Evolutionary conservation across 441 rosid genomes (phyloP), one percentile per base, ranked within the genome.

Genomic region (Pelargonium citronellum): DNA sequence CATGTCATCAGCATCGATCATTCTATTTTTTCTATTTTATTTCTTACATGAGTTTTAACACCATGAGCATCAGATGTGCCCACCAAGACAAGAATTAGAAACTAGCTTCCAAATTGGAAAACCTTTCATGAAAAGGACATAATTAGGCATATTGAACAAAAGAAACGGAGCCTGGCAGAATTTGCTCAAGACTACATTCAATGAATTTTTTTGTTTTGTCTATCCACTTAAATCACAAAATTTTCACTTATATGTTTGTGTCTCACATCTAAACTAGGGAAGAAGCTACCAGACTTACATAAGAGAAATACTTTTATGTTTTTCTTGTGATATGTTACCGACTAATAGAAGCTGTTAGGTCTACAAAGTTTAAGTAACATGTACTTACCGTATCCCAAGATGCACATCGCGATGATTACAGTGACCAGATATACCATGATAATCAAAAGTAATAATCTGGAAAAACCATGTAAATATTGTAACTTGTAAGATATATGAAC

Each of bases 391-490:
- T 70, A 87, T 86, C 71, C 89, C 95, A 79, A 68, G 73, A 75
- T 88, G 86, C 67, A 84, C 89, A 80, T 89, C 96, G 8, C 79
- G 51, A 65, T 91, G 98, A 75, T 89, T 93, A 74, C 92, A 84
- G 74, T 93, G 95, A 79, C 95, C 97, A 43, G 90, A 89, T 81
- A 91, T 83, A 44, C 95, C 97, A 79, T 85, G 74, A 58, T 73
- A 77, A 78, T 93, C 96, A 39, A 93, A 93, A 53, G 93, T 89
- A 67, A 93, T 77, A 66, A 93, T 79, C 91, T 91, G 81, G 67
- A 80, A 77, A 61, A 61, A 39, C 61, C 67, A 34, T 68, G 46
- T 16, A 17, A 66, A 20, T 66, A 68, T 64, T 24, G 43, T 11
- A 61, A 30, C 39, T 22, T 61, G 22, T 64, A 39, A 51, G 41